Conservation (phyloP, 1,284 basidiomycete species). For the Pyrrhoderma lamaoense region DNA sequence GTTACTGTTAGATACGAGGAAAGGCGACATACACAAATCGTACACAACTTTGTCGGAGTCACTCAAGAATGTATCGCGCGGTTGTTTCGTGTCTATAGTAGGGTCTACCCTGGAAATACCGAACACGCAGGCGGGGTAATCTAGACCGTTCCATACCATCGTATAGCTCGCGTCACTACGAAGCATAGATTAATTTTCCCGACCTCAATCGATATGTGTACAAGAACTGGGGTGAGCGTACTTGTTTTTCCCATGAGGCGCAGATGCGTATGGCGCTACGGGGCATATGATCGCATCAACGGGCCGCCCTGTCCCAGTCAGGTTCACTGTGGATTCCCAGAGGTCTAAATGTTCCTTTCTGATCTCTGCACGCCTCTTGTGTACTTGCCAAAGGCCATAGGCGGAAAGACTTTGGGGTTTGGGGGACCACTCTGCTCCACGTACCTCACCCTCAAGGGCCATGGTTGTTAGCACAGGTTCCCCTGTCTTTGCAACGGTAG, state of each 20-base stretch:
- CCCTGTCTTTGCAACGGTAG: conserved; percentile 33
- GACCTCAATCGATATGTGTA: not conserved
- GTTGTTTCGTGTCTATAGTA: conserved; percentile 36
- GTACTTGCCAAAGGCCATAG: conserved; percentile 50
- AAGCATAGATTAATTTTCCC: conserved; percentile 20
- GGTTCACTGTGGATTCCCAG: conserved; percentile 44
- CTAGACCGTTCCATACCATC: conserved; percentile 58
- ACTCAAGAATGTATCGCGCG: conserved; percentile 38
- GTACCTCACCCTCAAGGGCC: conserved; percentile 28
- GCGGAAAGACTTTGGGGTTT: conserved; percentile 28
- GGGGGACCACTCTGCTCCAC: conserved; percentile 20
- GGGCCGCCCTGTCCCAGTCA: conserved; percentile 53
- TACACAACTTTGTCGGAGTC: conserved; percentile 42
- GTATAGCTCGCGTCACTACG: conserved; percentile 47
- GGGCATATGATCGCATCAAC: conserved; percentile 59
- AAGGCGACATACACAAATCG: conserved; percentile 43
- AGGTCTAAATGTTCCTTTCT: conserved; percentile 46
- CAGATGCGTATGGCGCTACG: conserved; percentile 43
- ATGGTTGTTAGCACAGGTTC: conserved; percentile 49
- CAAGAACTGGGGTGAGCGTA: conserved; percentile 24
- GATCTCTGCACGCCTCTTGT: conserved; percentile 37
- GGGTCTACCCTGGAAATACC: conserved; percentile 59
- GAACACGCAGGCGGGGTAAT: conserved; percentile 60
- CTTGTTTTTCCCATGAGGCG: conserved; percentile 47
- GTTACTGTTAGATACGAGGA: conserved; percentile 10